Evolutionary conservation across 805 yeast species (phyloP), one percentile per base, ranked within the genome.

Genomic region (Yamadazyma olivae): DNA sequence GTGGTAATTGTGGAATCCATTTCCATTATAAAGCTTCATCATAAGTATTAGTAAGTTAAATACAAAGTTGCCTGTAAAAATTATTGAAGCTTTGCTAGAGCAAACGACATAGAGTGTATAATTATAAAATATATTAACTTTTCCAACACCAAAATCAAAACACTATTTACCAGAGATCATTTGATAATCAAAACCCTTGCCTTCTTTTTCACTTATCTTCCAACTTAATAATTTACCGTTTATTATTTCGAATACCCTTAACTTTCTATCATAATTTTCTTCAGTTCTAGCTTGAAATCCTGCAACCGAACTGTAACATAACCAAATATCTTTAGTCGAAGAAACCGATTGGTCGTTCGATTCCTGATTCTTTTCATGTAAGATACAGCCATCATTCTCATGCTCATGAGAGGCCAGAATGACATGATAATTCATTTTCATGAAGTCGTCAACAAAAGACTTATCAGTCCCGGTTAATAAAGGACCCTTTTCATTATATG

Each of bases 331-430:
- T 29, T 41, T 33, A 21, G 9, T 21, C 3, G 27, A 35, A 6
- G 22, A 12, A 10, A 20, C 30, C 15, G 17, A n/a, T 12, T 21
- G 24, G n/a, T n/a, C n/a, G n/a, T n/a, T n/a, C n/a, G n/a, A n/a
- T n/a, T n/a, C n/a, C n/a, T n/a, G n/a, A n/a, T n/a, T n/a, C 12
- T 21, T 8, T 15, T 25, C 28, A 21, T 44, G 42, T n/a, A 61
- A 41, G 16, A 67, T 46, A 36, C 73, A 67, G 2, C 67, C 70
- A 38, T 67, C 72, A 41, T 67, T 67, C 29, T 60, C 65, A 41
- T 67, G 72, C 42, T 67, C 72, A 41, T 67, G 71, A 6, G 71
- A 70, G 4, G 64, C 71, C 6, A 62, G 53, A 1, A 66, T 57
- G 5, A 52, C 70, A 24, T 61, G 49, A 43, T 65, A 66, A 6